Evolutionary conservation across 495 filamentous ascomycete genomes (phyloP), one percentile per base, ranked within the genome.

Genomic region (Penicillium alfredii): DNA sequence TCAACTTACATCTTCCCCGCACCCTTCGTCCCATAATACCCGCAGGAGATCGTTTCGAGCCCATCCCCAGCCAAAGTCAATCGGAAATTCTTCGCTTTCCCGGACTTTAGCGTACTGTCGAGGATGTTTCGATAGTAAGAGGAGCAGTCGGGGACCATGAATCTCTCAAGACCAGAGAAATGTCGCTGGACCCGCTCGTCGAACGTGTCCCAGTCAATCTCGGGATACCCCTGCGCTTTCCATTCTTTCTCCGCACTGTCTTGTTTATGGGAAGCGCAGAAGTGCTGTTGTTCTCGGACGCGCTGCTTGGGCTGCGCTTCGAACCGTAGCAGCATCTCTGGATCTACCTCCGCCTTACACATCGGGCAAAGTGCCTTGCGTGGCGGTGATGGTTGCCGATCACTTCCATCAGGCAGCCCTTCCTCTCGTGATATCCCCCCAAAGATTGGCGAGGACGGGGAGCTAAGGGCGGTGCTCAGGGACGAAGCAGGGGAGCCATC

Each of bases 21-120:
- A 1, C 92, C 92, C 34, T 82, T 72, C 1, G 81, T 73, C 1
- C 92, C 92, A 56, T 96, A 98, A 55, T 97, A 98, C 0, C 92
- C 92, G 17, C 80, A 79, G 3, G 63, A 75, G 27, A 75, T 68
- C 5, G 37, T 58, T 42, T 67, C 68, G 24, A 66, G 33, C 3
- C 53, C 55, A 35, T 68, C 56, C 16, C 51, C 53, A 28, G 42
- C 30, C 15, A 70, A 26, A 3, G 64, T 75, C 42, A 78, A 70
- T 22, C 74, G 59, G 30, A 81, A 59, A 12, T 75, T 79, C 38
- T 76, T 76, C 39, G 78, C 77, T 44, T 76, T 68, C 4, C 83
- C 80, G 3, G 63, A 56, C 23, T 74, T 72, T 30, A 87, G 56
- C 2, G 54, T 73, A n/a, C 71, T 61, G 11, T 71, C 70, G 22